These are phyloP conservation scores for Fraxinus platypoda DNA, from an alignment of 305 asterid species.

Conservation along the genomic window DNA sequence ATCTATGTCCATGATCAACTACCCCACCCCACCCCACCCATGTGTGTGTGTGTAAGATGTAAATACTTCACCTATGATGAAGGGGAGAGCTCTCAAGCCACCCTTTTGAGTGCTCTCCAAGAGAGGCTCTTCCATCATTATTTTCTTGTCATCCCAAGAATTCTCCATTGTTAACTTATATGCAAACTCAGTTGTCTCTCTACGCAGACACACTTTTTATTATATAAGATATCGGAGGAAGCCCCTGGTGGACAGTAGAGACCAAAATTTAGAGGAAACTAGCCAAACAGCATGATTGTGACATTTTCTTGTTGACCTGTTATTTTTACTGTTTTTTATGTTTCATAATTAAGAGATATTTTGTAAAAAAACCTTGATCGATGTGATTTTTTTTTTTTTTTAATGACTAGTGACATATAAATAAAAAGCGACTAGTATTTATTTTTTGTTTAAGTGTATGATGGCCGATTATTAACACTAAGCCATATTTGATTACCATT, in stretches of 20 bases:
- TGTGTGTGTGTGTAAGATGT: neutral
- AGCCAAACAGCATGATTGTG: neutral
- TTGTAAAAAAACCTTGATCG: neutral
- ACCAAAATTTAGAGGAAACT: neutral
- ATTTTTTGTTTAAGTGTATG: too few relatives aligned
- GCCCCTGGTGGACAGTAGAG: neutral
- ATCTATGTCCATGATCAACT: neutral
- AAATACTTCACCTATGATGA: constrained; percentile 37
- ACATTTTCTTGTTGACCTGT: neutral
- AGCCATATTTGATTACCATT: too few relatives aligned
- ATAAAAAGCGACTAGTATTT: too few relatives aligned
- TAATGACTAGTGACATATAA: neutral
- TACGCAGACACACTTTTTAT: neutral
- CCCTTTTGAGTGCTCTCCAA: constrained; percentile 36
- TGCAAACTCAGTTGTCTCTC: neutral
- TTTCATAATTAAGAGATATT: neutral
- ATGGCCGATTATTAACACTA: too few relatives aligned
- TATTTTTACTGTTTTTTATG: neutral
- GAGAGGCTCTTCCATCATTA: constrained; percentile 29
- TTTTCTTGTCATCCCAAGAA: constrained; percentile 8
- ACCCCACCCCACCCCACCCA: neutral
- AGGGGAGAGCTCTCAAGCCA: constrained; percentile 50
- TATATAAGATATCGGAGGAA: neutral
- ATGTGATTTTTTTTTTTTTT: neutral
- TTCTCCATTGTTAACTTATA: neutral